Percentiles rank a stretch among this genome's conserved stretches.
phyloP scores from a whole-genome alignment of 148 eudicot genomes.

The Heliamphora exappendiculata region DNA sequence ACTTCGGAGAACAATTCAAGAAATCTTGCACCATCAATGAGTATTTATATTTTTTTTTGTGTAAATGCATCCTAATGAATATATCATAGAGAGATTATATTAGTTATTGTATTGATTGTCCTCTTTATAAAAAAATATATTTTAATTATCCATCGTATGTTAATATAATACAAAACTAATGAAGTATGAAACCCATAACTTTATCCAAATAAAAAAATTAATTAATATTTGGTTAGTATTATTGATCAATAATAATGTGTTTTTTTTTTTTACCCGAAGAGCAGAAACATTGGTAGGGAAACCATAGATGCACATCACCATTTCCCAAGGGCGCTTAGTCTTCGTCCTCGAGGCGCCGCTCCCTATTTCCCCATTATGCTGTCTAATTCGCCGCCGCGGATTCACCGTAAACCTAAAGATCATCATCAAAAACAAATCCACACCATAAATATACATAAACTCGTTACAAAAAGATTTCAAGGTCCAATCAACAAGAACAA shows the following conservation, averaged over 20 bases:
- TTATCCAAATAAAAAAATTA: too few relatives aligned
- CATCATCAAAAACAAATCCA: background rate
- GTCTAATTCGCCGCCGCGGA: constrained; percentile 73
- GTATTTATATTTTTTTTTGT: too few relatives aligned
- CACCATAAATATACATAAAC: background rate
- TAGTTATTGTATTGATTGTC: too few relatives aligned
- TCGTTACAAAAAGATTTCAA: background rate
- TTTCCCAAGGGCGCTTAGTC: constrained; percentile 90
- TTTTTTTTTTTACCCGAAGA: constrained; percentile 98
- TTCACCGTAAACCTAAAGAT: constrained; percentile 73
- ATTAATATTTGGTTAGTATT: too few relatives aligned
- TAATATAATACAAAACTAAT: too few relatives aligned
- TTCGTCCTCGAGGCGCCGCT: constrained; percentile 73
- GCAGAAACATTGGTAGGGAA: constrained; percentile 76
- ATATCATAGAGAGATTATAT: too few relatives aligned
- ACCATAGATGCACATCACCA: constrained; percentile 87
- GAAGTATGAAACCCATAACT: too few relatives aligned
- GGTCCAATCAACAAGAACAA: background rate
- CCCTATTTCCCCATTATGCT: constrained; percentile 83
- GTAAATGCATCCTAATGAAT: too few relatives aligned
- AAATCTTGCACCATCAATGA: too few relatives aligned
- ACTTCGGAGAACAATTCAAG: too few relatives aligned
- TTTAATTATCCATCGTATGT: too few relatives aligned
- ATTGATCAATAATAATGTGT: background rate
- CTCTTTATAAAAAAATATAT: too few relatives aligned